These are phyloP conservation scores for Solidago caesia DNA, from an alignment of 129 eudicot genomes.

Conservation along the genomic window DNA sequence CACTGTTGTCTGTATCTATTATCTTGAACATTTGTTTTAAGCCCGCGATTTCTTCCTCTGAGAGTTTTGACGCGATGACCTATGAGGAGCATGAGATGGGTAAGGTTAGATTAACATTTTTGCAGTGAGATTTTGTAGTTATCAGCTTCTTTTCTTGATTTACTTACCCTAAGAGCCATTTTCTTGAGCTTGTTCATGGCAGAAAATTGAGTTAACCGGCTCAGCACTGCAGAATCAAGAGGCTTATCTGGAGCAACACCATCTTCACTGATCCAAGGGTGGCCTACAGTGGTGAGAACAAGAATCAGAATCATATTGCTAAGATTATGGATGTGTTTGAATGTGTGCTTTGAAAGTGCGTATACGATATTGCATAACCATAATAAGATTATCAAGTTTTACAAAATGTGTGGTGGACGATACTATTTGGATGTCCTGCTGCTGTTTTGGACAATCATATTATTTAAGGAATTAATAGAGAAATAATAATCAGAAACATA, in stretches of 20 bases:
- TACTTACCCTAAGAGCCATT: constrained; percentile 84
- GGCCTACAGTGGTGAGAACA: constrained; percentile 42
- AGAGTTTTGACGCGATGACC: constrained; percentile 36
- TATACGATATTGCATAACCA: not conserved
- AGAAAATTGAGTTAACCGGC: constrained; percentile 69
- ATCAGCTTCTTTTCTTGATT: not conserved
- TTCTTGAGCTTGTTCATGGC: constrained; percentile 85
- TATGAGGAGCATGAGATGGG: constrained; percentile 21
- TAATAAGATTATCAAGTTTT: too few relatives aligned
- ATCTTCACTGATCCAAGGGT: constrained; percentile 75
- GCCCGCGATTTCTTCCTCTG: constrained; percentile 43
- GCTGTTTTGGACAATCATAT: not conserved
- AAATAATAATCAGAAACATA: not conserved
- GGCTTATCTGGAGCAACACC: constrained; percentile 89
- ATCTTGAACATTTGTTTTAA: constrained; percentile 43
- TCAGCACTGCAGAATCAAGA: constrained; percentile 77
- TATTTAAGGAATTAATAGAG: not conserved
- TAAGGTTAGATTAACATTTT: constrained; percentile 23
- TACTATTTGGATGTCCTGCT: not conserved
- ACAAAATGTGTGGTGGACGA: not conserved
- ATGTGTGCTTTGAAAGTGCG: not conserved
- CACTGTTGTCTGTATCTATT: constrained; percentile 44
- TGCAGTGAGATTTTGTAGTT: not conserved
- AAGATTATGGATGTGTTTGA: not conserved
- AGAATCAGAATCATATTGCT: constrained; percentile 5